Evolutionary conservation across 2,329 filamentous ascomycete species (phyloP), one percentile per base, ranked within the genome.

Genomic region (Annulohypoxylon truncatum): DNA sequence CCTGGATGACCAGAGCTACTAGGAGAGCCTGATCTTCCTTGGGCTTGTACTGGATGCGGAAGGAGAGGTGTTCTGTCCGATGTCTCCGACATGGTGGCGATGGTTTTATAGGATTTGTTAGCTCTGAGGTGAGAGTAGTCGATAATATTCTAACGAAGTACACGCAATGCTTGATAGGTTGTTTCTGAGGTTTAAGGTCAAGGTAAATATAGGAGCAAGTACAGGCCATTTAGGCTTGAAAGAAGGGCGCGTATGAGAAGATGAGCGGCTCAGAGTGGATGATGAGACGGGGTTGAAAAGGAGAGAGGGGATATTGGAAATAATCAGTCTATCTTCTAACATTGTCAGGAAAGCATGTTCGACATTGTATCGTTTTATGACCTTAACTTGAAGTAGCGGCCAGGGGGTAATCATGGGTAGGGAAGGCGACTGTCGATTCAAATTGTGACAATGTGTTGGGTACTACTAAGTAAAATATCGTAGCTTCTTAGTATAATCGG

Each of bases 41-140:
- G 51, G 52, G 64, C 46, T 26, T 57, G 44, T 1, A 47, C 60
- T 50, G 63, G 65, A 42, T 67, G 71, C 13, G 72, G 70, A 10
- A 77, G 71, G 26, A 77, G 72, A 56, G 75, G 76, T 29, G 71
- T 73, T 24, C 72, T 69, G 51, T 68, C 62, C 1, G 44, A 48
- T 10, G 55, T 33, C 15, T 75, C 73, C 13, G 74, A 66, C 74
- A 76, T 76, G 48, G n/a, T 46, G 51, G 44, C 35, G 24, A 59
- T 40, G 18, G 20, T 29, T 28, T 13, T n/a, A 28, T 51, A 46
- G 12, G 55, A 26, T n/a, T 64, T 52, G 13, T 55, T 52, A n/a
- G 33, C n/a, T 53, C 22, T 13, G 35, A 51, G n/a, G 40, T 26
- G 3, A 24, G 22, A 35, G 12, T 52, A 63, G 22, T 35, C 18